Evolutionary conservation across 1,284 basidiomycete genomes (phyloP), one percentile per base, ranked within the genome.

Genomic region (Cronartium quercuum): DNA sequence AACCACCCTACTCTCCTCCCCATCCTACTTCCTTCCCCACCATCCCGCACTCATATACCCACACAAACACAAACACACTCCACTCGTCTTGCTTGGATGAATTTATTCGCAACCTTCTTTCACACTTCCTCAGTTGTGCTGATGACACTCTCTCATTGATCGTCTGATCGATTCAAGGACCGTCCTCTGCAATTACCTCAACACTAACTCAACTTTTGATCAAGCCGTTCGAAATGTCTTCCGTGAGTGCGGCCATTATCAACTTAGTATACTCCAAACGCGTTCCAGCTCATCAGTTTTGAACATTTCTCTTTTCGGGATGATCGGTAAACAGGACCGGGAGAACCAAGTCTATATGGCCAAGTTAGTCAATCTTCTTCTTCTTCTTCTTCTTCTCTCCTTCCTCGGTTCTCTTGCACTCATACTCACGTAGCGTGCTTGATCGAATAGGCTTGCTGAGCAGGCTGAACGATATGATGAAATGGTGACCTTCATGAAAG

Each of bases 291-390:
- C 6, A 21, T 64, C 62, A 37, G n/a, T 38, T 37, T 64, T 12
- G 37, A 2, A 15, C 24, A 10, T 42, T 64, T 40, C 5, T 15
- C n/a, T 9, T 64, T 12, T 38, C 29, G 4, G n/a, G 3, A n/a
- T 29, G 21, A 6, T 61, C 24, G 37, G n/a, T 21, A 4, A 4
- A 21, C 41, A 66, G 65, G 65, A 66, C 10, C 44, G 65, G 65
- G 65, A 66, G 44, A 66, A 51, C 35, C 65, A 66, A 51, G 65
- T 66, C 34, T 66, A 66, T 34, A 66, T 47, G 65, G 65, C 65
- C 44, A 66, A 66, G 65, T 47, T 15, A 47, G 65, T 65, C 34
- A 38, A 3, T 35, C 21, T 6, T 10, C 13, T 24, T n/a, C n/a
- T n/a, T n/a, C n/a, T n/a, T n/a, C n/a, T n/a, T n/a, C n/a, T n/a